Percentiles rank a stretch among this genome's conserved stretches.
Conservation (phyloP, 805 yeast species). For the Candida sakaeoensis region DNA sequence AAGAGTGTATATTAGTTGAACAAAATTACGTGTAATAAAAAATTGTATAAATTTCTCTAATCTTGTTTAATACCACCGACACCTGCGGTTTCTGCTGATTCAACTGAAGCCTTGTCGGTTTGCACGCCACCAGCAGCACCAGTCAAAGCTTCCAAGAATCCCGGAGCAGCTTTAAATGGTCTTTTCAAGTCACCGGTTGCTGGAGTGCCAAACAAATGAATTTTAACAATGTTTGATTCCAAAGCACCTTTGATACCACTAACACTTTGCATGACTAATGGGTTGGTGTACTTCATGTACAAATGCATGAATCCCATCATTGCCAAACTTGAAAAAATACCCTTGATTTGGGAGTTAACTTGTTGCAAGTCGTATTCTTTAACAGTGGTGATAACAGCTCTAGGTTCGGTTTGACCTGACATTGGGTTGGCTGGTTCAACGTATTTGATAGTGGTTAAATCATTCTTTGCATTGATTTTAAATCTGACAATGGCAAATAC, state of each 20-base stretch:
- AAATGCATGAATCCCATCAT: slow-evolving; percentile 99
- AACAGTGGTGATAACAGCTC: slow-evolving; percentile 84
- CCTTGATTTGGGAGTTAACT: slow-evolving; percentile 72
- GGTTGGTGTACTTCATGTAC: slow-evolving; percentile 96
- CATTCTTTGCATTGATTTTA: slow-evolving; percentile 70
- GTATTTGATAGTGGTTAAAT: slow-evolving; percentile 87
- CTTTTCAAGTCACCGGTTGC: slow-evolving; percentile 91
- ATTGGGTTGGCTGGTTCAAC: slow-evolving; percentile 80
- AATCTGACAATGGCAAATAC: slow-evolving; percentile 64
- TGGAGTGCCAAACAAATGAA: slow-evolving; percentile 78
- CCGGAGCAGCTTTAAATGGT: slow-evolving; percentile 84
- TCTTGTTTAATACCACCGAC: slow-evolving; percentile 87
- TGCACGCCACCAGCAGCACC: slow-evolving; percentile 47
- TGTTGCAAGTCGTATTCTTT: slow-evolving; percentile 93
- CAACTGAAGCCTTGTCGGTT: slow-evolving; percentile 85
- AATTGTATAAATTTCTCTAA: slow-evolving; percentile 26
- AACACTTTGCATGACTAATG: slow-evolving; percentile 90
- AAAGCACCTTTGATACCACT: slow-evolving; percentile 86
- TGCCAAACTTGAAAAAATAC: slow-evolving; percentile 83
- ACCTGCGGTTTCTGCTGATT: slow-evolving; percentile 81
- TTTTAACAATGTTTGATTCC: slow-evolving; percentile 86
- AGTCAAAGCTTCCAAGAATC: slow-evolving; percentile 55
- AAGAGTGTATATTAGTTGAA: slow-evolving; percentile 39
- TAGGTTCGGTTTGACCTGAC: slow-evolving; percentile 68
- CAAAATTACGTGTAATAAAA: slow-evolving; percentile 6